Evolutionary conservation across 2,329 filamentous ascomycete genomes (phyloP), one percentile per base, ranked within the genome.

Genomic region (Fusarium sp.): DNA sequence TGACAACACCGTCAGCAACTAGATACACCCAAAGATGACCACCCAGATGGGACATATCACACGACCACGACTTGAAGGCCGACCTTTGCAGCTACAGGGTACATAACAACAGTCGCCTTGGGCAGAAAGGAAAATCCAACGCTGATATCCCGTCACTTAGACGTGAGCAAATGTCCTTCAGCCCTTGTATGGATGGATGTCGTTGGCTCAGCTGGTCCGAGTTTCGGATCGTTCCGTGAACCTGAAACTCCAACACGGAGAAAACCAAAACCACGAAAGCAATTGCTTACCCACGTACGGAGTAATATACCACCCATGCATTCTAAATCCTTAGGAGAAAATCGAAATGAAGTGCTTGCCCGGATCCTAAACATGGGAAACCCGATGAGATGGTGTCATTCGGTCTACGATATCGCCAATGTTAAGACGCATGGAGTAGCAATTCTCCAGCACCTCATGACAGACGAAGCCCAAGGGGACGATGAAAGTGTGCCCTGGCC

Each of bases 211-310:
- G 28, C 40, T 34, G 62, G 58, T 28, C 43, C 36, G 46, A 51
- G 55, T 62, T 53, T 68, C 62, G 64, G 60, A 51, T 71, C 53
- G 60, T 71, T 43, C 51, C 66, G 70, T 64, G 50, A 56, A 74
- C 72, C 72, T 74, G 72, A 74, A 74, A 74, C 72, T 13, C 54
- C 58, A 62, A 48, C 62, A 65, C 48, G 62, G 62, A 62, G 30
- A 50, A 65, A 18, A 13, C 30, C 52, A 55, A 55, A 18, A 54
- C 57, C 43, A 50, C 53, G 58, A 62, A 28, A 57, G 44, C 55
- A 44, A 58, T 58, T 30, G 30, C 23, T 37, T 28, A 62, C 44
- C 68, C 68, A 51, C 70, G 56, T 37, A 56, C 55, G 53, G 60
- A 52, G 59, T 47, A 71, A 68, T 41, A 23, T 23, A 23, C 18